Evolutionary conservation across 352 stramenopile species (phyloP).

Genomic region (Phytophthora capsici): DNA sequence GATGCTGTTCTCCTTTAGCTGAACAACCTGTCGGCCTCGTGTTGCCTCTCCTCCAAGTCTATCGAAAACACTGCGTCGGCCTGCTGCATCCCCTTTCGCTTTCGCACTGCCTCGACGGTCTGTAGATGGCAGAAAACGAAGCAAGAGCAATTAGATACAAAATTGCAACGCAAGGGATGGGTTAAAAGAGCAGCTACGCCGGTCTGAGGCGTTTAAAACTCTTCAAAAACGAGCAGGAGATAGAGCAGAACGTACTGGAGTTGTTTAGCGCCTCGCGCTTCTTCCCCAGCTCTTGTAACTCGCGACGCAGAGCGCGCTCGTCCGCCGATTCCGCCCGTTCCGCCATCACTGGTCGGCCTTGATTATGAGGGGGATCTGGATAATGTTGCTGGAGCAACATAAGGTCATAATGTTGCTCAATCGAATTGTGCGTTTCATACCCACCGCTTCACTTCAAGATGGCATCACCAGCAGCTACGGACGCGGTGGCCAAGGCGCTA

Average conservation of each 20-base stretch:
- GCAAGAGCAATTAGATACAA: constrained; percentile 25
- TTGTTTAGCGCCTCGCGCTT: constrained; percentile 56
- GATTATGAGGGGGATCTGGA: constrained; percentile 9
- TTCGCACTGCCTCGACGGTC: constrained; percentile 26
- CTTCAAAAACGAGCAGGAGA: not conserved
- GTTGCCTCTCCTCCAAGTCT: constrained; percentile 41
- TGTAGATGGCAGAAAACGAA: constrained; percentile 11
- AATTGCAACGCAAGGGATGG: constrained; percentile 14
- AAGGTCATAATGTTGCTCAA: not conserved
- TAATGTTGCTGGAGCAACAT: constrained; percentile 9
- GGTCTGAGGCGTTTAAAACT: not conserved
- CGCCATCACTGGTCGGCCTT: constrained; percentile 27
- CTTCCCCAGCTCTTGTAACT: constrained; percentile 59
- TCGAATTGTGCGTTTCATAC: not conserved
- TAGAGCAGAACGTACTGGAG: constrained; percentile 28
- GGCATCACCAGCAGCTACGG: constrained; percentile 16
- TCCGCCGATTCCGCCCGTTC: constrained; percentile 43
- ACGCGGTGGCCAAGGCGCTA: constrained; percentile 32
- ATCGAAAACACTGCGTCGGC: constrained; percentile 37
- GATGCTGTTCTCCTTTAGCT: constrained; percentile 36
- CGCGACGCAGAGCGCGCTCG: constrained; percentile 59
- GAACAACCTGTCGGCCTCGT: constrained; percentile 26
- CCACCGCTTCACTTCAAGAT: constrained; percentile 19
- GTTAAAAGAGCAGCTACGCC: not conserved
- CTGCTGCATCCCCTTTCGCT: not conserved